Conservation (phyloP, 495 filamentous ascomycete species). For the Daldinia vernicosa region DNA sequence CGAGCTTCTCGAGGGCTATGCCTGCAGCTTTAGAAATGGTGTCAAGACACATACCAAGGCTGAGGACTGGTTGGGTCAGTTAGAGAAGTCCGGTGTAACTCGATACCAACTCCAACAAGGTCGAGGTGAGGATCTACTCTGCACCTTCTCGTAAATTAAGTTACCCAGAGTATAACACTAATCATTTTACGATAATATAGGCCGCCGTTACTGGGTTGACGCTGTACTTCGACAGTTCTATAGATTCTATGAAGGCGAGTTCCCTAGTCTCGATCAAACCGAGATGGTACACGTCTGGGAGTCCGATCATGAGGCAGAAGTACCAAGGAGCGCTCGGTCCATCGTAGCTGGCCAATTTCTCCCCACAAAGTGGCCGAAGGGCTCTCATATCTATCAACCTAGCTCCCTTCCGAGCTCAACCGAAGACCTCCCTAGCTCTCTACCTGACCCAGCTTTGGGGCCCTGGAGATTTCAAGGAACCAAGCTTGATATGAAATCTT, state of each 20-base stretch:
- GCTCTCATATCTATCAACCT: neutral
- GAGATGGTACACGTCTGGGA: conserved; percentile 12
- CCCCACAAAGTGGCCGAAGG: neutral
- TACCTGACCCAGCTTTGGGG: neutral
- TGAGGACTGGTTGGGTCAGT: conserved; percentile 11
- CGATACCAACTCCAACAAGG: conserved; percentile 7
- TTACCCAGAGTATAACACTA: neutral
- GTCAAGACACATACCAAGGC: neutral
- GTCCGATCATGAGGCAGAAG: neutral
- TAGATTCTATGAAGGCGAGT: neutral
- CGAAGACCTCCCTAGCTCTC: neutral
- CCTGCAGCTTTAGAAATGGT: conserved; percentile 5
- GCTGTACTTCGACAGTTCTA: conserved; percentile 11
- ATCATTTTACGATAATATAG: neutral
- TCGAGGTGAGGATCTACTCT: conserved; percentile 7
- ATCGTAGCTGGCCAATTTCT: conserved; percentile 16
- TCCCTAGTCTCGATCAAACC: conserved; percentile 5
- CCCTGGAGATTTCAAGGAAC: neutral
- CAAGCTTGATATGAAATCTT: neutral
- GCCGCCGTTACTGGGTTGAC: conserved; percentile 18
- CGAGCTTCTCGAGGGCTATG: conserved; percentile 12
- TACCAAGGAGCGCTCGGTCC: neutral
- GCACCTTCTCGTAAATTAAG: no score
- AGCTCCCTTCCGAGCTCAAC: neutral
- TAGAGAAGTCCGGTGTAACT: conserved; percentile 18